Percentiles rank a stretch among this genome's conserved stretches.
Conservation (phyloP, 2,329 filamentous ascomycete species). For the Diaporthe batatas region DNA sequence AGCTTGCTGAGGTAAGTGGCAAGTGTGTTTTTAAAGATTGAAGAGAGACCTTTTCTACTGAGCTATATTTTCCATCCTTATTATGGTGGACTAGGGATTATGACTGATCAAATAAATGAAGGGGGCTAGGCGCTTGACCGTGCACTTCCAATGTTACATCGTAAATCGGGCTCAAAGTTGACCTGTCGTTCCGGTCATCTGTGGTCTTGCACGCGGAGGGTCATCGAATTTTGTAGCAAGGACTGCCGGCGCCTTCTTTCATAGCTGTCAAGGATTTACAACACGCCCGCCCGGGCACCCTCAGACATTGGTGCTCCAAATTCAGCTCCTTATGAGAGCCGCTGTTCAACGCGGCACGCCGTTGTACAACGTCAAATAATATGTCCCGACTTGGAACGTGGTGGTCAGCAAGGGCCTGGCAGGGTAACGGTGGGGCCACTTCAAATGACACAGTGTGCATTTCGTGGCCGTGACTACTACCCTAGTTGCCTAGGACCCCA, state of each 20-base stretch:
- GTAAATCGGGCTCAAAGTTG: not conserved
- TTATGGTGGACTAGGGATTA: too few relatives aligned
- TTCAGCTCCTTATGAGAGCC: not conserved
- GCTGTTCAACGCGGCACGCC: not conserved
- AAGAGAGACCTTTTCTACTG: too few relatives aligned
- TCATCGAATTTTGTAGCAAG: too few relatives aligned
- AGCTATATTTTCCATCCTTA: too few relatives aligned
- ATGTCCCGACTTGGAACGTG: not conserved
- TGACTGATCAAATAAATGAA: not conserved
- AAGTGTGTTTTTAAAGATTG: too few relatives aligned
- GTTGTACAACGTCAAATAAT: not conserved
- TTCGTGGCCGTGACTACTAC: not conserved
- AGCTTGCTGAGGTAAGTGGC: too few relatives aligned
- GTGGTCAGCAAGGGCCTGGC: not conserved
- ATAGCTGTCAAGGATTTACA: not conserved
- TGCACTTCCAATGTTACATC: not conserved
- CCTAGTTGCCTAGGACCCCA: not conserved
- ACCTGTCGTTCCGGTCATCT: not conserved
- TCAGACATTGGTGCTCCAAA: too few relatives aligned
- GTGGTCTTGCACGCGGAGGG: not conserved
- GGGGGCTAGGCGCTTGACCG: not conserved
- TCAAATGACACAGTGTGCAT: slow-evolving; percentile 15
- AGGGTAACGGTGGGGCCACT: slow-evolving; percentile 9
- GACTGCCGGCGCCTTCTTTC: not conserved
- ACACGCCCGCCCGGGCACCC: too few relatives aligned